A percentile compares a stretch with the other conserved stretches of the same genome.
Evolutionary conservation across 2,329 filamentous ascomycete genomes (phyloP).

Genomic region (Alternaria arbusti): DNA sequence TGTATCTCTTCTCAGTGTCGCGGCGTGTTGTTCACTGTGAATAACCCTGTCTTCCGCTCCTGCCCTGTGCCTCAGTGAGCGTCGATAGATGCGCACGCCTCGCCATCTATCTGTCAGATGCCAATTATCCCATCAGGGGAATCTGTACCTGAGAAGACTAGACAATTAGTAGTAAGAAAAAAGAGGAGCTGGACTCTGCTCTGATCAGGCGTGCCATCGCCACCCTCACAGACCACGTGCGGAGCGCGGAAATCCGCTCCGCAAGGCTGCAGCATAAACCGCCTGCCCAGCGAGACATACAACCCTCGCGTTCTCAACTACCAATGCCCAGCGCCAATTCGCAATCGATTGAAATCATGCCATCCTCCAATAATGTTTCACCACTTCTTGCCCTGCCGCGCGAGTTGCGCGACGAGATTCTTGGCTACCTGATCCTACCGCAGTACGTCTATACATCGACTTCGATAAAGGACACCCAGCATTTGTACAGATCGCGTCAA

Average conservation of each 20-base stretch:
- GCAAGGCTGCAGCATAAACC: not conserved
- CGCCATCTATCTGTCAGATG: no score
- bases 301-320: not conserved
- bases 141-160: not conserved
- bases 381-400: conserved; percentile 30
- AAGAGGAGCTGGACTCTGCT: not conserved
- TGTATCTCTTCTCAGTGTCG: not conserved
- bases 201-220: not conserved
- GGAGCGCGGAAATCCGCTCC: conserved; percentile 5
- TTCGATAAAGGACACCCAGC: conserved; percentile 12
- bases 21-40: not conserved
- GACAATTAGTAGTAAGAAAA: not conserved
- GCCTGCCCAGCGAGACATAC: not conserved
- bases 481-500: conserved; percentile 14
- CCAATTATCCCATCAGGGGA: not conserved
- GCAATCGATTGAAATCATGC: not conserved
- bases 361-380: not conserved
- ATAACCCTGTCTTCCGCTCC: not conserved
- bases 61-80: not conserved
- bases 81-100: not conserved
- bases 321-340: not conserved
- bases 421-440: conserved; percentile 25
- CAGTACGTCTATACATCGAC: conserved; percentile 33
- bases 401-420: conserved; percentile 38
- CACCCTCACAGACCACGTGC: not conserved